phyloP scores from a whole-genome alignment of 1,284 basidiomycete genomes.

The Vanrija humicola region DNA sequence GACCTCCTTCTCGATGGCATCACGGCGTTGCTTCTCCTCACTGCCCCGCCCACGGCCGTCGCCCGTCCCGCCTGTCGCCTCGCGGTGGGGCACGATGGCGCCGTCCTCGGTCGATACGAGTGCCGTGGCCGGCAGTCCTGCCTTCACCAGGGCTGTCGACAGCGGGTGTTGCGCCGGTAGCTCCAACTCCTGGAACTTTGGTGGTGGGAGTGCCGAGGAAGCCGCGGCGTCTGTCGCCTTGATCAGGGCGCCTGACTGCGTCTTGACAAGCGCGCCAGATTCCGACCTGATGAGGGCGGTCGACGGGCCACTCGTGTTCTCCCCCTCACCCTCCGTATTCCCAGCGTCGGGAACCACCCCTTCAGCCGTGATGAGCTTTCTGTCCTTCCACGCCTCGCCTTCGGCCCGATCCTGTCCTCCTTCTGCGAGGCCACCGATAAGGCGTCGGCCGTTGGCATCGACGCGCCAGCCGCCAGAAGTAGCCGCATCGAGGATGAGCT shows the following conservation, averaged over 20 bases:
- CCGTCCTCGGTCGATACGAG: slow-evolving; percentile 39
- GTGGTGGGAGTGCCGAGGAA: slow-evolving; percentile 6
- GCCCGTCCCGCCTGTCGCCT: slow-evolving; percentile 30
- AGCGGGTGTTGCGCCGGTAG: slow-evolving; percentile 42
- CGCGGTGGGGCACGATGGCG: slow-evolving; percentile 40
- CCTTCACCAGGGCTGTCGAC: slow-evolving; percentile 35
- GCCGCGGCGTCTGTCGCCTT: slow-evolving; percentile 5
- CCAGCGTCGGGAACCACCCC: not conserved
- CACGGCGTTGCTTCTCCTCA: slow-evolving; percentile 26
- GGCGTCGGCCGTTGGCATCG: slow-evolving; percentile 33
- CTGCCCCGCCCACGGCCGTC: slow-evolving; percentile 36
- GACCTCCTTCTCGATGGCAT: slow-evolving; percentile 51
- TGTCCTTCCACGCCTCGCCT: slow-evolving; percentile 39
- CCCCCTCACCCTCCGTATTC: not conserved
- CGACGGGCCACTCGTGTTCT: not conserved
- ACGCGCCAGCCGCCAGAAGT: slow-evolving; percentile 35
- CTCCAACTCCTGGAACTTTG: slow-evolving; percentile 20
- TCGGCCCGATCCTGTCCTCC: slow-evolving; percentile 27
- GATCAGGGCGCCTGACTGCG: slow-evolving; percentile 17
- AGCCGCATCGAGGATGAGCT: slow-evolving; percentile 45
- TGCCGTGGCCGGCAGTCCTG: slow-evolving; percentile 47
- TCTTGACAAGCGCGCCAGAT: slow-evolving; percentile 5
- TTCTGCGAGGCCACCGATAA: slow-evolving; percentile 38
- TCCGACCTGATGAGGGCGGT: no score
- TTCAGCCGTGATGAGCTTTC: slow-evolving; percentile 4